A percentile compares a stretch with the other conserved stretches of the same genome.
Conservation (phyloP, 768 basidiomycete species). For the Lanmaoa pseudosensibilis region DNA sequence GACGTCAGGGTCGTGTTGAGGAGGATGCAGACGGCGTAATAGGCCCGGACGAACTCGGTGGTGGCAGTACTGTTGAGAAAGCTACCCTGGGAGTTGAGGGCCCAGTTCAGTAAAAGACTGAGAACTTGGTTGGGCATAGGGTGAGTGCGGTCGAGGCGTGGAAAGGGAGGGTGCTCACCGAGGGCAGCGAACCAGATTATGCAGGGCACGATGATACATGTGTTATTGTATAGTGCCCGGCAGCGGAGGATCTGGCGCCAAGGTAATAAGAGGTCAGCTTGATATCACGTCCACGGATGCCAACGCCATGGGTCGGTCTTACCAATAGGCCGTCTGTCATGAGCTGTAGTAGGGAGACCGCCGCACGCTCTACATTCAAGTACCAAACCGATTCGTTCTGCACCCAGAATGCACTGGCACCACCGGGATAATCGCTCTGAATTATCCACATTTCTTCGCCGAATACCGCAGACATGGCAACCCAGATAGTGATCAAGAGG, state of each 20-base stretch:
- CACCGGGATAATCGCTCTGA: neutral
- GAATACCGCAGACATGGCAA: too few relatives aligned
- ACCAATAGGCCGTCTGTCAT: neutral
- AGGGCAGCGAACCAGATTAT: neutral
- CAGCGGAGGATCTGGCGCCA: neutral
- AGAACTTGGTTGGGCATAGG: neutral
- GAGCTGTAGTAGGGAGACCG: neutral
- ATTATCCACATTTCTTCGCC: neutral
- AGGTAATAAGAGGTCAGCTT: neutral
- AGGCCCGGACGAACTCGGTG: neutral
- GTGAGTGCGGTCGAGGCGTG: neutral
- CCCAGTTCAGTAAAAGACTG: neutral
- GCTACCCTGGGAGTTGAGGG: neutral
- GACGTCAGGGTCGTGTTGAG: neutral
- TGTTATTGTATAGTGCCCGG: neutral
- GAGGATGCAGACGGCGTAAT: neutral
- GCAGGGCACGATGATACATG: neutral
- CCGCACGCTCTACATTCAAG: neutral
- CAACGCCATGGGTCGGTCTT: neutral
- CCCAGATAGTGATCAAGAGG: neutral
- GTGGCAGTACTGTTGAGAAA: neutral
- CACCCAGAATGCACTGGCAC: neutral
- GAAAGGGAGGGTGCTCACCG: neutral
- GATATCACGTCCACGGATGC: neutral
- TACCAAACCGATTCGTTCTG: neutral